Evolutionary conservation across 1,284 basidiomycete species (phyloP).

Genomic region (Phlebopus sp.): DNA sequence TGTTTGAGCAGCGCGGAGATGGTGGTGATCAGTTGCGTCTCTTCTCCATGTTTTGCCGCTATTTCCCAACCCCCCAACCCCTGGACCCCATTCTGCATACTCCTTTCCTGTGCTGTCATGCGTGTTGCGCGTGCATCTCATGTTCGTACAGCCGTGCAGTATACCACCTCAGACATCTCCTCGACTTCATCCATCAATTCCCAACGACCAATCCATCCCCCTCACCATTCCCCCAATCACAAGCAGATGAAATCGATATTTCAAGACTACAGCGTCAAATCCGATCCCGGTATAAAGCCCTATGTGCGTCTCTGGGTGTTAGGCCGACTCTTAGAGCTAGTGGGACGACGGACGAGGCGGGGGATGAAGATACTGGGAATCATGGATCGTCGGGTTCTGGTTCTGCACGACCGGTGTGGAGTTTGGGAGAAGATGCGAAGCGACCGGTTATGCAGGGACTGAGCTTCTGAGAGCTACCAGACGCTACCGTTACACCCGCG

Average conservation of each 20-base stretch:
- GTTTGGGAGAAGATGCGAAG: slow-evolving; percentile 24
- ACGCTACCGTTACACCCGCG: too few species aligned
- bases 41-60: neutral
- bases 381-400: neutral
- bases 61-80: too few species aligned
- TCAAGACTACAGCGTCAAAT: slow-evolving; percentile 78
- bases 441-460: slow-evolving; percentile 32
- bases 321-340: slow-evolving; percentile 55
- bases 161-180: slow-evolving; percentile 65
- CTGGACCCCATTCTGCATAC: too few species aligned
- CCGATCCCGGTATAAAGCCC: slow-evolving; percentile 82
- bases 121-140: too few species aligned
- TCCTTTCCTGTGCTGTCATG: too few species aligned
- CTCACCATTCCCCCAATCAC: slow-evolving; percentile 29
- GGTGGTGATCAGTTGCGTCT: slow-evolving; percentile 47
- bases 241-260: slow-evolving; percentile 60
- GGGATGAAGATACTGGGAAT: slow-evolving; percentile 4
- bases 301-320: slow-evolving; percentile 83
- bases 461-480: slow-evolving; percentile 38
- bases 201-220: slow-evolving; percentile 71
- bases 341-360: slow-evolving; percentile 14
- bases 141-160: slow-evolving; percentile 59
- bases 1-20: slow-evolving; percentile 40
- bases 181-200: slow-evolving; percentile 73
- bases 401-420: slow-evolving; percentile 30